phyloP scores from a whole-genome alignment of 768 basidiomycete species.

The Suillus bovinus region DNA sequence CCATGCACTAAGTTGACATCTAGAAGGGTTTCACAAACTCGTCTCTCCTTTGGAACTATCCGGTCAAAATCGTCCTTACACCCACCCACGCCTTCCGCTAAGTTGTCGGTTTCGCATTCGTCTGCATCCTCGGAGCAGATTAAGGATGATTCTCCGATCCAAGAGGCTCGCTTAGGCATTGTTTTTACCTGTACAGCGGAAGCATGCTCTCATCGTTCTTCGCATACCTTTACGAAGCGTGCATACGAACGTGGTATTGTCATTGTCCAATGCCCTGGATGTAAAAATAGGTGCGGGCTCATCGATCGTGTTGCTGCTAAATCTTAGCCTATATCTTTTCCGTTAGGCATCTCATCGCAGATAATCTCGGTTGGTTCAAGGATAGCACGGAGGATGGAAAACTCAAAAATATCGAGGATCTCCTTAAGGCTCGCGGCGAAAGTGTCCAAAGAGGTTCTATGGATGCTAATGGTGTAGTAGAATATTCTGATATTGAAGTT shows the following conservation, averaged over 20 bases:
- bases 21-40: neutral
- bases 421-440: constrained; percentile 80
- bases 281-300: constrained; percentile 73
- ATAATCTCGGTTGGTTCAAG: constrained; percentile 92
- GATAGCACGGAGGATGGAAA: constrained; percentile 74
- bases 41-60: constrained; percentile 30
- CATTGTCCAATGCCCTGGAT: constrained; percentile 87
- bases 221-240: constrained; percentile 83
- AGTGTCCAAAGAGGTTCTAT: constrained; percentile 54
- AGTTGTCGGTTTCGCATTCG: constrained; percentile 3
- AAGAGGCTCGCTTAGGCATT: constrained; percentile 66
- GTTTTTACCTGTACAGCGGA: constrained; percentile 86
- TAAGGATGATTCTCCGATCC: constrained; percentile 35
- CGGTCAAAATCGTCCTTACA: constrained; percentile 21
- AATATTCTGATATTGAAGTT: constrained; percentile 39
- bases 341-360: constrained; percentile 81
- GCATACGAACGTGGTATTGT: constrained; percentile 90
- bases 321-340: neutral
- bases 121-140: constrained; percentile 12
- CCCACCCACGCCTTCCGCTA: neutral
- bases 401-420: constrained; percentile 78
- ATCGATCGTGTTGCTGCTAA: neutral
- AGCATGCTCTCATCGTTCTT: constrained; percentile 74
- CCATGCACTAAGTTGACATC: neutral
- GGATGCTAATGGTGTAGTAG: constrained; percentile 53